phyloP scores from a whole-genome alignment of 495 filamentous ascomycete genomes.

The Hypoxylon intermedium region DNA sequence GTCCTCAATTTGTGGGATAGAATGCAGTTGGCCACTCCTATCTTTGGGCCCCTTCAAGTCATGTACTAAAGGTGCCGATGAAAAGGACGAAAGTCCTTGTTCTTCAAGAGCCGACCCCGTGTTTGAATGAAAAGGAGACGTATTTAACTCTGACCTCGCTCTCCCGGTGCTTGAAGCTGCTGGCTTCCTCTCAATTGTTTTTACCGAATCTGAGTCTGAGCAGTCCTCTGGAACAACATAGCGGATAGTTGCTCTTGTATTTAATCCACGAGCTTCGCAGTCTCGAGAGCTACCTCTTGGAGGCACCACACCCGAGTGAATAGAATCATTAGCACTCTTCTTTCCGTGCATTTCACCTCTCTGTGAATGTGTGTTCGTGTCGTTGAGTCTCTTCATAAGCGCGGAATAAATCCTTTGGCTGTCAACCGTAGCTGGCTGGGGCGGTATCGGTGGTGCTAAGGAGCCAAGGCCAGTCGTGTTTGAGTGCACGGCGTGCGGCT shows the following conservation, averaged over 20 bases:
- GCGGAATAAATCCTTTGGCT: constrained; percentile 76
- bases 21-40: not conserved
- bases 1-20: constrained; percentile 3
- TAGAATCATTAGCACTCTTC: constrained; percentile 25
- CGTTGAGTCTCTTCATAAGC: constrained; percentile 70
- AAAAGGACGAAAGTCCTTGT: constrained; percentile 3
- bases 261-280: constrained; percentile 1
- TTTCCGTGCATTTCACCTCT: constrained; percentile 44
- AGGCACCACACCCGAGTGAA: constrained; percentile 46
- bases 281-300: constrained; percentile 39
- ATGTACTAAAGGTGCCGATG: not conserved
- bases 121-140: not conserved
- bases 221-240: constrained; percentile 38
- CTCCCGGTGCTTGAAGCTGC: not conserved
- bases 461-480: constrained; percentile 9
- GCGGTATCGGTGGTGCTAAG: constrained; percentile 25
- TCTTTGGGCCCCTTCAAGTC: not conserved
- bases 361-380: constrained; percentile 41
- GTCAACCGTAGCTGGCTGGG: constrained; percentile 52
- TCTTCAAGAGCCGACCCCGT: not conserved
- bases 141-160: not conserved
- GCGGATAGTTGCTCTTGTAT: constrained; percentile 44
- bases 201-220: constrained; percentile 15
- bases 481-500: not conserved
- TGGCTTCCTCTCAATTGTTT: constrained; percentile 6